These are phyloP conservation scores for Tagetes patula DNA, from an alignment of 129 eudicot species.

Conservation along the genomic window DNA sequence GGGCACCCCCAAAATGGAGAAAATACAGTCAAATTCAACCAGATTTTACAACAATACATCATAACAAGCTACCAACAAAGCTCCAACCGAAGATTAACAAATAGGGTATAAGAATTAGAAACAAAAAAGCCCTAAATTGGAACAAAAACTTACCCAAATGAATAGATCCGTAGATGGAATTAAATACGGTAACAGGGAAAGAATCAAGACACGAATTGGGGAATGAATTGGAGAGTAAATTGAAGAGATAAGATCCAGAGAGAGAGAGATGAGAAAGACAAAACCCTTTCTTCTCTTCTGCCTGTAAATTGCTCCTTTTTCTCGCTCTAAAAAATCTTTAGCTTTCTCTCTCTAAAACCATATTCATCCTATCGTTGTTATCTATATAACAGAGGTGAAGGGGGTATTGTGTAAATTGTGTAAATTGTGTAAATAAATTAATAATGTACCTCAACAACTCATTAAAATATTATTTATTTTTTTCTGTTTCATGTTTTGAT, in stretches of 20 bases:
- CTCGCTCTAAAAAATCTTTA: slow-evolving; percentile 34
- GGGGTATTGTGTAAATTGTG: slow-evolving; percentile 25
- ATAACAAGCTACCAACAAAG: slow-evolving; percentile 21
- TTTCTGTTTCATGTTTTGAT: neutral
- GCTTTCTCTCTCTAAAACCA: slow-evolving; percentile 41
- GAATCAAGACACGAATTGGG: slow-evolving; percentile 14
- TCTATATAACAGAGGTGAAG: slow-evolving; percentile 28
- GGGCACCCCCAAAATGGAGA: slow-evolving; percentile 5
- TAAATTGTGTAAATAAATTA: neutral
- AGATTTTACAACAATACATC: neutral
- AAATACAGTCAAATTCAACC: neutral
- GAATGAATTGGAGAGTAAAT: slow-evolving; percentile 4
- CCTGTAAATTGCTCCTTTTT: slow-evolving; percentile 31
- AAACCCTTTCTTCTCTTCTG: slow-evolving; percentile 39
- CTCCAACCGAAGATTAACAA: neutral
- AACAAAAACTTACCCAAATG: slow-evolving; percentile 22
- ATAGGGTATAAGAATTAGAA: neutral
- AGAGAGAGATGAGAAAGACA: slow-evolving; percentile 37
- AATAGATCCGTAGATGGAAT: slow-evolving; percentile 20
- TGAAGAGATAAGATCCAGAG: slow-evolving; percentile 25
- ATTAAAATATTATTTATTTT: neutral
- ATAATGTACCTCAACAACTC: neutral
- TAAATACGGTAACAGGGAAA: slow-evolving; percentile 9
- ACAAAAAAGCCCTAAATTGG: neutral
- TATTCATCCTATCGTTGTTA: slow-evolving; percentile 25